Evolutionary conservation across 2,329 filamentous ascomycete species (phyloP), one percentile per base, ranked within the genome.

Genomic region (Trichoderma semiorbis): DNA sequence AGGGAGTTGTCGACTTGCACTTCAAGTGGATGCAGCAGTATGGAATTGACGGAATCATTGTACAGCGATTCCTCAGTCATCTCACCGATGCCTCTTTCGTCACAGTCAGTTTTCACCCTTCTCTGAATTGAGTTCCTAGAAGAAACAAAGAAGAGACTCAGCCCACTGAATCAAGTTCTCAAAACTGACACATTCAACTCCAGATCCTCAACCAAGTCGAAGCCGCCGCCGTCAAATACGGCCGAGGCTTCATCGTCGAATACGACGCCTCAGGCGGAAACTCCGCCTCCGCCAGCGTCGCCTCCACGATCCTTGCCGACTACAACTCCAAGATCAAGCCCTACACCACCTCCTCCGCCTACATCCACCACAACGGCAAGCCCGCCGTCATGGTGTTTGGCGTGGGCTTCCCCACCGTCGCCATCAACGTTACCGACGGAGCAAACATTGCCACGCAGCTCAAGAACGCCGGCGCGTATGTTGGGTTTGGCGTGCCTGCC

Each of bases 21-120:
- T 70, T 70, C 32, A 65, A 65, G 34, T 70, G 69, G 69, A 57
- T 70, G 69, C 60, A 65, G 50, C 69, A 70, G 32, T 65, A 70
- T 36, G 69, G 69, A 16, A 57, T 70, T 8, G 69, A 65, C 12
- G 69, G 69, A 8, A 26, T 58, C 34, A 43, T 70, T 34, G 60
- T 70, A 7, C 69, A 65, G 28, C 69, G 69, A n/a, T 70, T 70
- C 60, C 21, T 70, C 36, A 69, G 69, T 5, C 60, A 70, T 24
- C 61, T 70, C 6, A 30, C 32, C 28, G 69, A 70, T 21, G 24
- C 28, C 7, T 43, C 69, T 16, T 70, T 70, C 34, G 65, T 65
- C 32, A 70, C 69, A 7, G 69, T 70, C 12, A 65, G 69, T 53
- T 21, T 18, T 7, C 28, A 1, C 28, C 28, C 28, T 7, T 28